Evolutionary conservation across 164 flowering plant genomes (phyloP).

Genomic region (Akebia trifoliata): DNA sequence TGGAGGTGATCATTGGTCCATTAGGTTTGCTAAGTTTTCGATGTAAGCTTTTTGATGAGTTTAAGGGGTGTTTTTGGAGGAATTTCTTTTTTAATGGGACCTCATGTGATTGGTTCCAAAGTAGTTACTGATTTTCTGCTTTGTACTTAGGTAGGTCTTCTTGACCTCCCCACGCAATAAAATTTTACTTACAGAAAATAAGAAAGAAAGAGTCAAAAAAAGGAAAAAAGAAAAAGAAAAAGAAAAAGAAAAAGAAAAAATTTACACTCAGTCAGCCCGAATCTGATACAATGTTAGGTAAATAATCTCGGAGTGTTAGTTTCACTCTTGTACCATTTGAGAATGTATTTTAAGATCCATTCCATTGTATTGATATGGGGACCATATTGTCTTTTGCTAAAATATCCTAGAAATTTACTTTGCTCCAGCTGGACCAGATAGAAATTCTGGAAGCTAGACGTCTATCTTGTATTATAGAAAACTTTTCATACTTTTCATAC

Average conservation of each 20-base stretch:
- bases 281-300: background rate
- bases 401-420: background rate
- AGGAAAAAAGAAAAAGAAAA: background rate
- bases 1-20: no score
- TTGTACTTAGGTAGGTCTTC: no score
- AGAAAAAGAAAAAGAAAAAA: background rate
- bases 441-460: background rate
- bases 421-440: background rate
- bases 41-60: no score
- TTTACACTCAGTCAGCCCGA: no score
- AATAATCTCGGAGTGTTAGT: background rate
- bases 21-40: no score
- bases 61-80: no score
- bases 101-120: no score
- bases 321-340: background rate
- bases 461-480: background rate
- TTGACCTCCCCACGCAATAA: no score
- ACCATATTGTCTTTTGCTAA: background rate
- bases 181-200: no score
- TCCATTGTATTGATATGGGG: background rate
- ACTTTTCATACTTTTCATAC: constrained; percentile 5
- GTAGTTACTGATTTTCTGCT: no score
- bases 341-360: background rate
- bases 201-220: no score
- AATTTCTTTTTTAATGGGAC: no score